These are phyloP conservation scores for Magnolia kwangsiensis DNA, from an alignment of 164 flowering plant genomes.

Conservation along the genomic window DNA sequence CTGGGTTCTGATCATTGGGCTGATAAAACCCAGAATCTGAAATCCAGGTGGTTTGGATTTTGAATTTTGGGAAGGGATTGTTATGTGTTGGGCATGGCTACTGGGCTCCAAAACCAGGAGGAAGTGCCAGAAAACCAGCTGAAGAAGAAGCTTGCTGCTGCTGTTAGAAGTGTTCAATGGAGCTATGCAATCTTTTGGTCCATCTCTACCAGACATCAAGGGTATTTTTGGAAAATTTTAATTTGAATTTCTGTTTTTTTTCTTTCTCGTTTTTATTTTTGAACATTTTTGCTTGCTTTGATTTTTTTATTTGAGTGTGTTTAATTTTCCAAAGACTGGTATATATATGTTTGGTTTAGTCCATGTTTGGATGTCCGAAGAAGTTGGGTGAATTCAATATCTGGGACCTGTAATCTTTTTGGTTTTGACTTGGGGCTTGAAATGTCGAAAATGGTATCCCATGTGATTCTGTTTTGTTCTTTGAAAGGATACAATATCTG, in stretches of 20 bases:
- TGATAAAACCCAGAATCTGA: neutral
- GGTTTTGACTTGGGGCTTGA: neutral
- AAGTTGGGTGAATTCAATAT: neutral
- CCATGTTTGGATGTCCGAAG: neutral
- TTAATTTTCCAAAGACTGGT: neutral
- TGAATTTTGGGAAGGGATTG: neutral
- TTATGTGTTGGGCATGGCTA: slow-evolving; percentile 36
- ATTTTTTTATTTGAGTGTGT: no score
- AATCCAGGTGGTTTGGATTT: slow-evolving; percentile 1
- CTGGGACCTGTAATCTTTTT: neutral
- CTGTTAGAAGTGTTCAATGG: slow-evolving; percentile 82
- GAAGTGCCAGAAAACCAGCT: slow-evolving; percentile 26
- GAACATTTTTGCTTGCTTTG: neutral
- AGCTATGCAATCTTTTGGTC: slow-evolving; percentile 95
- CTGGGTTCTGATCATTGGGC: neutral
- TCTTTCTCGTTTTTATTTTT: neutral
- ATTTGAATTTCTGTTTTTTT: neutral
- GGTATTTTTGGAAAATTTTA: slow-evolving; percentile 35
- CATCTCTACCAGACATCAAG: slow-evolving; percentile 56
- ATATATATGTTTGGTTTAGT: neutral
- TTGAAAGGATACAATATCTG: no score
- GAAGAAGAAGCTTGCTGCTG: slow-evolving; percentile 68
- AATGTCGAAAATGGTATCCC: neutral
- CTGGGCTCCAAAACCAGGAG: slow-evolving; percentile 32
- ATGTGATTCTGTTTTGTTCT: neutral